These are phyloP conservation scores for Penicillium olsonii DNA, from an alignment of 2,329 filamentous ascomycete genomes.

Conservation along the genomic window DNA sequence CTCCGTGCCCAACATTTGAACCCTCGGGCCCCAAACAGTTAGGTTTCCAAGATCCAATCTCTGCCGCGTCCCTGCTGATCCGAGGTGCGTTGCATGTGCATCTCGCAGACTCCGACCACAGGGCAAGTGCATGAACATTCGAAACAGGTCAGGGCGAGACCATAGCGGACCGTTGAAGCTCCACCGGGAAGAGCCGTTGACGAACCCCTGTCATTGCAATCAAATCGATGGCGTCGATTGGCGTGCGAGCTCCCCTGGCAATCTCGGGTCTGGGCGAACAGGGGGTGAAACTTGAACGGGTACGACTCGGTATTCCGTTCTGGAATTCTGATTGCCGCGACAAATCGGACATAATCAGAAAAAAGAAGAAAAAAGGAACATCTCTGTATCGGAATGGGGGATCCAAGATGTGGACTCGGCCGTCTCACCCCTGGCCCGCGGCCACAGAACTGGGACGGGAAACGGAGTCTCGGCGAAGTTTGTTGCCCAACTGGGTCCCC, in stretches of 20 bases:
- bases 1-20: no score
- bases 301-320: not conserved
- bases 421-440: slow-evolving; percentile 2
- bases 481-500: slow-evolving; percentile 5
- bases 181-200: slow-evolving; percentile 23
- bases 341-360: no score
- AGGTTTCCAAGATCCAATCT: not conserved
- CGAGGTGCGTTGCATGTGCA: not conserved
- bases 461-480: not conserved
- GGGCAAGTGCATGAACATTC: not conserved
- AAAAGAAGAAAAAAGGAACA: no score
- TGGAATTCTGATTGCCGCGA: not conserved
- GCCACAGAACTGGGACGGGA: slow-evolving; percentile 10
- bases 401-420: not conserved
- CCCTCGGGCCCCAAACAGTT: not conserved
- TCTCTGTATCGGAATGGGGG: no score
- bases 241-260: not conserved
- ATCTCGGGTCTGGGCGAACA: slow-evolving; percentile 8
- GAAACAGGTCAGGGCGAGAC: slow-evolving; percentile 9
- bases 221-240: slow-evolving; percentile 4
- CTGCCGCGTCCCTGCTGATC: slow-evolving; percentile 16
- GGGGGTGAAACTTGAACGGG: slow-evolving; percentile 4
- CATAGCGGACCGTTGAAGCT: slow-evolving; percentile 19
- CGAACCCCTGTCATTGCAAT: slow-evolving; percentile 3
- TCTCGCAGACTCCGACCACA: not conserved